Conservation (phyloP, 768 basidiomycete species). For the Collybiopsis confluens region DNA sequence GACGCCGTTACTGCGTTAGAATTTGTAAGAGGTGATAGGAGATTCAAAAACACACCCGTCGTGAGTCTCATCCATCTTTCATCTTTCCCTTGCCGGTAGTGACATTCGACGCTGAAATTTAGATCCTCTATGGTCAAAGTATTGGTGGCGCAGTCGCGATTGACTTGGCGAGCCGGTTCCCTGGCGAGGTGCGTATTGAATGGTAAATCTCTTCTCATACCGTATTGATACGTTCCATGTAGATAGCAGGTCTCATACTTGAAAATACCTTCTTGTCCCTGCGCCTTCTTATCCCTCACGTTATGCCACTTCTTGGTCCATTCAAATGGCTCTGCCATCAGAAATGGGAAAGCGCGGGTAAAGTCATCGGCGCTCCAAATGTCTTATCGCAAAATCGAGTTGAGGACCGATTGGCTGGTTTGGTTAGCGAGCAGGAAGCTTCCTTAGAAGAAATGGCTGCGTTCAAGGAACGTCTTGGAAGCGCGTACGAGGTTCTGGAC, state of each 20-base stretch:
- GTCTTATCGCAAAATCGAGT: conserved; percentile 76
- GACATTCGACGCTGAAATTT: conserved; percentile 16
- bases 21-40: conserved; percentile 60
- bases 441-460: conserved; percentile 19
- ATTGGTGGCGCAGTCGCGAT: conserved; percentile 94
- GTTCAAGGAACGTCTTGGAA: conserved; percentile 16
- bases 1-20: conserved; percentile 85
- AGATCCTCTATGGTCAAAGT: conserved; percentile 81
- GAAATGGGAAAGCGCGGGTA: conserved; percentile 79
- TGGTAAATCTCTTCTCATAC: conserved; percentile 38
- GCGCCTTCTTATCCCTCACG: conserved; percentile 69
- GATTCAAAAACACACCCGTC: conserved; percentile 62
- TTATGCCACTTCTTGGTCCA: conserved; percentile 69
- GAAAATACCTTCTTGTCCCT: conserved; percentile 95
- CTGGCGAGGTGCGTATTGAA: conserved; percentile 47
- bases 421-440: conserved; percentile 51
- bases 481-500: conserved; percentile 1
- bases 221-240: conserved; percentile 27
- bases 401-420: conserved; percentile 58
- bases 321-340: conserved; percentile 82
- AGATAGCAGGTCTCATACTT: conserved; percentile 78
- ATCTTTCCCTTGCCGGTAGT: not conserved
- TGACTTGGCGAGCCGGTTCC: conserved; percentile 78
- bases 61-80: conserved; percentile 33
- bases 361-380: conserved; percentile 58